Evolutionary conservation across 2,329 filamentous ascomycete genomes (phyloP).

Genomic region (Xylariales sp.): DNA sequence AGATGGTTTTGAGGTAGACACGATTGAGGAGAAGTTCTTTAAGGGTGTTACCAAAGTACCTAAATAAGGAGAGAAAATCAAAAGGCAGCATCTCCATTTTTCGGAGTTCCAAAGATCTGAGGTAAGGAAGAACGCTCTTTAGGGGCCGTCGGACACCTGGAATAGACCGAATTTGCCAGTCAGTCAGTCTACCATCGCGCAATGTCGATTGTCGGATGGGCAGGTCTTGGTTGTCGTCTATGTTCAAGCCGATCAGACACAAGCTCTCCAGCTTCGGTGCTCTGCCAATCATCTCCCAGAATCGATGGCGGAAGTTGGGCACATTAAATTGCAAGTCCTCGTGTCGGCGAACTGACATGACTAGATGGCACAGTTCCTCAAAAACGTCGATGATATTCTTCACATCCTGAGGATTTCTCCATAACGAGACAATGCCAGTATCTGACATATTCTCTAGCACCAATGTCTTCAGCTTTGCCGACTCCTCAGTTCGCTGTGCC

Average conservation of each 20-base stretch:
- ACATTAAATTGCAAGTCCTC: slow-evolving; percentile 29
- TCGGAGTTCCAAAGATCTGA: slow-evolving; percentile 40
- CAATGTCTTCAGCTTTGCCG: slow-evolving; percentile 36
- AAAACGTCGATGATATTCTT: slow-evolving; percentile 42
- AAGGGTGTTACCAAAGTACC: slow-evolving; percentile 32
- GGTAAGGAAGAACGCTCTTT: slow-evolving; percentile 27
- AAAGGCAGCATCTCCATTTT: slow-evolving; percentile 33
- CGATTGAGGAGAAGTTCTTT: slow-evolving; percentile 41
- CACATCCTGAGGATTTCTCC: slow-evolving; percentile 47
- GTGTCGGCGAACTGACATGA: slow-evolving; percentile 42
- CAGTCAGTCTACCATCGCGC: slow-evolving; percentile 28
- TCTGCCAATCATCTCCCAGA: slow-evolving; percentile 46
- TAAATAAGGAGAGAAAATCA: slow-evolving; percentile 27
- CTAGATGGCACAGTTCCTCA: slow-evolving; percentile 36
- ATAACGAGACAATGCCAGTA: slow-evolving; percentile 41
- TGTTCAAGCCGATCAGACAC: slow-evolving; percentile 42
- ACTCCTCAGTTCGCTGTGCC: slow-evolving; percentile 38
- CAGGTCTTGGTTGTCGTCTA: slow-evolving; percentile 31
- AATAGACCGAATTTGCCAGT: slow-evolving; percentile 35
- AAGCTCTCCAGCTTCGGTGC: slow-evolving; percentile 40
- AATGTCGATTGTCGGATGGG: slow-evolving; percentile 32
- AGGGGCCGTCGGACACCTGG: slow-evolving; percentile 25
- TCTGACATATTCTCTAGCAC: slow-evolving; percentile 48
- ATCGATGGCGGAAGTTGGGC: slow-evolving; percentile 35
- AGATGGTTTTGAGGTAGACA: slow-evolving; percentile 38